Evolutionary conservation across 495 filamentous ascomycete genomes (phyloP).

Genomic region (Neurospora sp.): DNA sequence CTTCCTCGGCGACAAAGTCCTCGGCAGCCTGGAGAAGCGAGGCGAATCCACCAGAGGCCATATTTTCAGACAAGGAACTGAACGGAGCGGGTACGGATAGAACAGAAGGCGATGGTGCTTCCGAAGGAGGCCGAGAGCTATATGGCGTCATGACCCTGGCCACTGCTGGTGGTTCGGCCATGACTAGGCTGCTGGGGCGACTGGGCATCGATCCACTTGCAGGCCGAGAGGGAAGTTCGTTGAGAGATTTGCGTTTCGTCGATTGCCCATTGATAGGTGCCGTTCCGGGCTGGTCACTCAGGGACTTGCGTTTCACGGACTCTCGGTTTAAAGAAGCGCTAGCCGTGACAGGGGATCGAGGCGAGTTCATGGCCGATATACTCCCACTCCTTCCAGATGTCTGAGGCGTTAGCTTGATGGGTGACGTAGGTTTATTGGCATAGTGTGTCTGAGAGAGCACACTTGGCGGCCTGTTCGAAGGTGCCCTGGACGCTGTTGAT

Average conservation of each 20-base stretch:
- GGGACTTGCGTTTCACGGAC: conserved; percentile 1
- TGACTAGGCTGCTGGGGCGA: conserved; percentile 17
- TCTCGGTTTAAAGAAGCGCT: conserved; percentile 1
- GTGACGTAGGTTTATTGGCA: conserved; percentile 31
- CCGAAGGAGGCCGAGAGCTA: conserved; percentile 14
- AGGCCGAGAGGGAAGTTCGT: conserved; percentile 1
- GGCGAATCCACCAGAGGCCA: conserved; percentile 21
- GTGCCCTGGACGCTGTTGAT: conserved; percentile 30
- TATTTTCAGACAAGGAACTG: conserved; percentile 4
- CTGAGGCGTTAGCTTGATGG: conserved; percentile 28
- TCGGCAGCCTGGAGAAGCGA: conserved; percentile 40
- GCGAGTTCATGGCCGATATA: conserved; percentile 5
- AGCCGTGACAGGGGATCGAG: conserved; percentile 8
- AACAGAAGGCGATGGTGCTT: conserved; percentile 10
- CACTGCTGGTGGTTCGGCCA: conserved; percentile 17
- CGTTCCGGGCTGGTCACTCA: not conserved
- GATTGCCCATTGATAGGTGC: not conserved
- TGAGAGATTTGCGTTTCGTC: not conserved
- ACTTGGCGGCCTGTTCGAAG: conserved; percentile 17
- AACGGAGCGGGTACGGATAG: conserved; percentile 2
- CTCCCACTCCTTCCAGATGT: conserved; percentile 11
- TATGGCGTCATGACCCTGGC: conserved; percentile 11
- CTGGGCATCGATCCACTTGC: conserved; percentile 4
- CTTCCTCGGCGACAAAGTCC: conserved; percentile 28
- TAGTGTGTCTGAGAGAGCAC: conserved; percentile 12